These are phyloP conservation scores for Gonium pectorale DNA, from an alignment of 139 green algal genomes.

Conservation along the genomic window DNA sequence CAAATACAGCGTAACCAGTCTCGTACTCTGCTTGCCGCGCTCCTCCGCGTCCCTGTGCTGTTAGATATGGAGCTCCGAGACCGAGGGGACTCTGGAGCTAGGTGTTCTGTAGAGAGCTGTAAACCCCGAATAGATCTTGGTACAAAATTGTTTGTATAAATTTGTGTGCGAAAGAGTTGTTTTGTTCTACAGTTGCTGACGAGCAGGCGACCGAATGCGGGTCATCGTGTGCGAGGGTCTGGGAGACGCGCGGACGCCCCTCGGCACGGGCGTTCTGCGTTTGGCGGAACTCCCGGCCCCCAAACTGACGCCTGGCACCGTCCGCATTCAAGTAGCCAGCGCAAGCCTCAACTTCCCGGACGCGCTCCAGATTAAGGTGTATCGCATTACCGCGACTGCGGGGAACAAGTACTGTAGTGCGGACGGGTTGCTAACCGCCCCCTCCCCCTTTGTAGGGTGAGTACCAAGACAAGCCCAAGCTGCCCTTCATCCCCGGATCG, in stretches of 20 bases:
- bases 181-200: no score
- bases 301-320: conserved; percentile 28
- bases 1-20: no score
- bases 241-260: conserved; percentile 57
- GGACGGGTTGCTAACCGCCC: background rate
- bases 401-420: background rate
- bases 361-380: conserved; percentile 45
- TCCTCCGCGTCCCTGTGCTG: no score
- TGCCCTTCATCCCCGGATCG: conserved; percentile 88
- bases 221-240: conserved; percentile 71
- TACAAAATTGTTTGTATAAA: no score
- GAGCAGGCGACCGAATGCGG: no score
- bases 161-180: no score
- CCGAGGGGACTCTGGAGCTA: no score
- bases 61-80: no score
- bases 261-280: conserved; percentile 45
- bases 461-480: conserved; percentile 84
- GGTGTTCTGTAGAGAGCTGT: no score
- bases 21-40: no score
- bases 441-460: conserved; percentile 62
- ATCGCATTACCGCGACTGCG: background rate
- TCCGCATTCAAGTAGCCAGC: conserved; percentile 62
- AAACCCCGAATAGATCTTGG: no score
- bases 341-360: conserved; percentile 85
- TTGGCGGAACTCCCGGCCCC: conserved; percentile 20